Evolutionary conservation across 2,329 filamentous ascomycete genomes (phyloP).

Genomic region (Cercospora citrullina): DNA sequence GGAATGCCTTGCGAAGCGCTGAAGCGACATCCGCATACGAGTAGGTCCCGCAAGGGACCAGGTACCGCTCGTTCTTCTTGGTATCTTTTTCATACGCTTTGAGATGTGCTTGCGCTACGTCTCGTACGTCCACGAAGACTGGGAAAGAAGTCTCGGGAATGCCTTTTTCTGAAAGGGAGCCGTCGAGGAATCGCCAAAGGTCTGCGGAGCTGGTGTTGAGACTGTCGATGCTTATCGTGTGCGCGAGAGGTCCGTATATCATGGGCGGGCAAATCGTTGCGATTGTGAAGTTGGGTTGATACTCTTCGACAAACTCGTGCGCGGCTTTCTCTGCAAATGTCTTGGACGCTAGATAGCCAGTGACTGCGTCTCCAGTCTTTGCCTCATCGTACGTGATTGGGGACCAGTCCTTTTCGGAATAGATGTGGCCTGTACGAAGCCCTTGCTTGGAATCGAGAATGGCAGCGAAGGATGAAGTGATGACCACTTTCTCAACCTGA

Average conservation of each 20-base stretch:
- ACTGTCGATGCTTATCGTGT: not conserved
- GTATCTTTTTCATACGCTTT: not conserved
- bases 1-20: not conserved
- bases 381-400: slow-evolving; percentile 1
- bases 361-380: not conserved
- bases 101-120: not conserved
- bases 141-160: not conserved
- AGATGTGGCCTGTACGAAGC: not conserved
- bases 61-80: slow-evolving; percentile 2
- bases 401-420: not conserved
- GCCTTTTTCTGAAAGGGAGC: not conserved
- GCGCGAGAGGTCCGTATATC: not conserved
- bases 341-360: slow-evolving; percentile 8
- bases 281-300: slow-evolving; percentile 5
- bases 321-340: slow-evolving; percentile 15
- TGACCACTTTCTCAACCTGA: not conserved
- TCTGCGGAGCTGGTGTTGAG: not conserved
- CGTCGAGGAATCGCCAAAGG: not conserved
- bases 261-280: slow-evolving; percentile 3
- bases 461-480: not conserved
- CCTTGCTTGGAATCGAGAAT: not conserved
- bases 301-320: slow-evolving; percentile 9
- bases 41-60: not conserved
- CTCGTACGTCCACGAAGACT: not conserved
- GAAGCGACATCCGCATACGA: slow-evolving; percentile 1